Conservation (phyloP, 1,284 basidiomycete genomes). For the Pyrrhoderma lamaoense region DNA sequence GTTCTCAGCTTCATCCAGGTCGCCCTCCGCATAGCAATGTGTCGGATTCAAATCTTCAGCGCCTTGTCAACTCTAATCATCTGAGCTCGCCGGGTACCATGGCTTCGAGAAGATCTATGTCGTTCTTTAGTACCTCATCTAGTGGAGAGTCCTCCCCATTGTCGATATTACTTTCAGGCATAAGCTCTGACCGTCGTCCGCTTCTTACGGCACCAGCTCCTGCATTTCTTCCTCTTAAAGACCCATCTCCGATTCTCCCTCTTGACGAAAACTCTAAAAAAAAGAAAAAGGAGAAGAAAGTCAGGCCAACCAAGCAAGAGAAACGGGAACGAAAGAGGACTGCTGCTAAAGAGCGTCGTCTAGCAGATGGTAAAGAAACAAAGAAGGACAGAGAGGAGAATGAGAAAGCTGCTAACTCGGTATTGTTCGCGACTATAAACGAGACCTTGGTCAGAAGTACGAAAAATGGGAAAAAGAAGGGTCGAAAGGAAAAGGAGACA, state of each 20-base stretch:
- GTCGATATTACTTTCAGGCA: no score
- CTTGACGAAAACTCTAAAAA: conserved; percentile 19
- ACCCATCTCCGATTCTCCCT: background rate
- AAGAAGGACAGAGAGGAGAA: background rate
- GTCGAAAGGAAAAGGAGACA: conserved; percentile 33
- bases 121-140: no score
- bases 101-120: no score
- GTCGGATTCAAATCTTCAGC: no score
- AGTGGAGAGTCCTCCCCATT: no score
- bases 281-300: conserved; percentile 24
- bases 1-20: no score
- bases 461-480: conserved; percentile 29
- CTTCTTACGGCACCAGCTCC: no score
- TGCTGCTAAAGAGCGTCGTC: background rate
- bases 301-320: background rate
- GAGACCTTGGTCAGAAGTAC: background rate
- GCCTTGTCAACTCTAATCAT: no score
- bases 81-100: no score
- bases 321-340: background rate
- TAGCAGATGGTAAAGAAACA: background rate
- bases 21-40: no score
- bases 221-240: no score
- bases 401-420: background rate
- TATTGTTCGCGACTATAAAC: background rate
- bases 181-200: no score